These are phyloP conservation scores for Gracilaria gracilis DNA, from an alignment of 23 red algal genomes.

Conservation along the genomic window DNA sequence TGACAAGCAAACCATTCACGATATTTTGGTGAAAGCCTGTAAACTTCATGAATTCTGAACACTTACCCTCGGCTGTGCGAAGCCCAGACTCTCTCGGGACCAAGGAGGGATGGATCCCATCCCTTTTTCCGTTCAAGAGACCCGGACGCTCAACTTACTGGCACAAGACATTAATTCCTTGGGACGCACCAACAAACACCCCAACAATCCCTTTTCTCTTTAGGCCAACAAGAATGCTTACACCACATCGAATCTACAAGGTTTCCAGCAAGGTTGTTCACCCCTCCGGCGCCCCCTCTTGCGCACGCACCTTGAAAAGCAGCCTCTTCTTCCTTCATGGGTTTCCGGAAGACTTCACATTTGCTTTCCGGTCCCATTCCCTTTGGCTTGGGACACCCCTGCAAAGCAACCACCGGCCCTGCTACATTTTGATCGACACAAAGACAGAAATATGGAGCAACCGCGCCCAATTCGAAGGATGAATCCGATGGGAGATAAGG, in stretches of 20 bases:
- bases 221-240: not conserved
- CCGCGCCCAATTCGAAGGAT: conserved; percentile 1
- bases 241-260: not conserved
- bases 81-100: not conserved
- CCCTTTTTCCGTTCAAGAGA: too few relatives aligned
- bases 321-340: not conserved
- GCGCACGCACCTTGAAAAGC: not conserved
- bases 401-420: too few relatives aligned
- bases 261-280: not conserved
- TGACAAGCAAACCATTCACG: not conserved
- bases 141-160: not conserved
- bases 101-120: too few relatives aligned
- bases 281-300: too few relatives aligned
- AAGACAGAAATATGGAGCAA: not conserved
- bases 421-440: not conserved
- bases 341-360: too few relatives aligned
- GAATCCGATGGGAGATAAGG: conserved; percentile 28
- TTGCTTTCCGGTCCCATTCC: not conserved
- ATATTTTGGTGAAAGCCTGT: not conserved
- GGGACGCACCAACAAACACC: not conserved
- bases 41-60: too few relatives aligned
- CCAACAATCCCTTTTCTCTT: not conserved
- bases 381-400: not conserved
- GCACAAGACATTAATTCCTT: not conserved
- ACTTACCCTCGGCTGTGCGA: not conserved